Evolutionary conservation across 768 basidiomycete genomes (phyloP), one percentile per base, ranked within the genome.

Genomic region (Infundibulicybe gibba): DNA sequence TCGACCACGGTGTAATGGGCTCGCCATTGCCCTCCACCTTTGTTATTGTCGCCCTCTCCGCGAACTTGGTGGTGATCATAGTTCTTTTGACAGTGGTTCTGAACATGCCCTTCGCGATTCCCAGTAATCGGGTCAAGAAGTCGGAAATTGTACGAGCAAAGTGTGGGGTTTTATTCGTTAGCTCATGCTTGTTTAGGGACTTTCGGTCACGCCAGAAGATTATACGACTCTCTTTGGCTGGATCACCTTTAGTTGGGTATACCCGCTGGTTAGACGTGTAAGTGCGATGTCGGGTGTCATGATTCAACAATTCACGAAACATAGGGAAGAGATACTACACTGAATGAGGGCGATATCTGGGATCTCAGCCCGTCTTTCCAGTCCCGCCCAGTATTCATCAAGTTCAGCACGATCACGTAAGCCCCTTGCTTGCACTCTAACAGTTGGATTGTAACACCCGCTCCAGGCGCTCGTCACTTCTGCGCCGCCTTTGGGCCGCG

Each of bases 281-380:
- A 19, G 67, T 58, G n/a, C n/a, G 43, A 2, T 15, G 4, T 8
- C 39, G 1, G 11, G 46, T 11, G n/a, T 25, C 4, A 25, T 4
- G 25, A 3, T 25, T 3, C 25, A 25, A 8, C 25, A 19, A 16
- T 0, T 16, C 44, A 6, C 10, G 35, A 25, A 25, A 8, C 35
- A 38, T 10, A 74, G 70, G 80, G 81, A 15, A 63, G 72, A 31
- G 48, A 69, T 45, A 69, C 68, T 3, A 87, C 83, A 1, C 69
- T 92, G 39, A 74, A 81, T 40, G 87, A 92, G 57, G 65, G 72
- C 1, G 87, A 90, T 47, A 78, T 91, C 1, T 89, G 85, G 84
- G 49, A 69, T 40, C 70, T 91, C 17, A 87, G 85, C 52, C 82
- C 85, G 1, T 83, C 79, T 0, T 64, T 81, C 52, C 83, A 81